Conservation (phyloP, 2,329 filamentous ascomycete species). For the Rhynchosporium agropyri region DNA sequence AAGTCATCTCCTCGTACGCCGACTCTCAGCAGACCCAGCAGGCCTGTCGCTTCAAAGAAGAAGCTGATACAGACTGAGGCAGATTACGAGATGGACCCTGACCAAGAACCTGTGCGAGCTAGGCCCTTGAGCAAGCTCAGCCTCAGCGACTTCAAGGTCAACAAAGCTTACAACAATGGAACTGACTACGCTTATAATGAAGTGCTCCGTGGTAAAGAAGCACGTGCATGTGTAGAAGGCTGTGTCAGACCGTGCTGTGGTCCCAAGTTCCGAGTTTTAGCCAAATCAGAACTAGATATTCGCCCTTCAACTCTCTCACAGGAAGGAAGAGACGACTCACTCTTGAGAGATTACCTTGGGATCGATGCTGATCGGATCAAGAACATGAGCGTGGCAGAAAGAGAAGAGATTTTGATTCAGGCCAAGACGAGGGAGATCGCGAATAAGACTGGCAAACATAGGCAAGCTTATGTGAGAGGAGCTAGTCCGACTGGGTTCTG, state of each 20-base stretch:
- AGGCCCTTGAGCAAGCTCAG: slow-evolving; percentile 46
- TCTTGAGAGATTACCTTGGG: slow-evolving; percentile 61
- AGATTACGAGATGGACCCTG: slow-evolving; percentile 17
- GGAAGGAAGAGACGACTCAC: slow-evolving; percentile 48
- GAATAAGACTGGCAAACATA: slow-evolving; percentile 75
- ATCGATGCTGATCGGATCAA: slow-evolving; percentile 59
- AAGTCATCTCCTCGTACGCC: slow-evolving; percentile 7
- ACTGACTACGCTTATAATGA: slow-evolving; percentile 62
- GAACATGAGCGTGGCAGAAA: slow-evolving; percentile 61
- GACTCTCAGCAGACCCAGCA: background rate
- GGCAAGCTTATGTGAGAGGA: slow-evolving; percentile 70
- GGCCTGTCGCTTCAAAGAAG: slow-evolving; percentile 5
- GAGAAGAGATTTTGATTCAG: slow-evolving; percentile 69
- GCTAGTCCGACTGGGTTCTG: slow-evolving; percentile 86
- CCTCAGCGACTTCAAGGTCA: slow-evolving; percentile 64
- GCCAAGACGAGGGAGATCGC: slow-evolving; percentile 75
- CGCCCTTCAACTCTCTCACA: slow-evolving; percentile 33
- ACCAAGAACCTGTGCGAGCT: slow-evolving; percentile 44
- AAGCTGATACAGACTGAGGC: slow-evolving; percentile 7
- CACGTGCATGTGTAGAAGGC: slow-evolving; percentile 61
- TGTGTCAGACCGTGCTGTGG: slow-evolving; percentile 64
- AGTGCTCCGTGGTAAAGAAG: slow-evolving; percentile 59
- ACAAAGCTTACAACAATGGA: slow-evolving; percentile 61
- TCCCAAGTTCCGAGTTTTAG: slow-evolving; percentile 41
- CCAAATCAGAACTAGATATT: slow-evolving; percentile 31